Percentiles rank a stretch among this genome's conserved stretches.
Conservation (phyloP, 495 filamentous ascomycete species). For the Oidiodendron maius region DNA sequence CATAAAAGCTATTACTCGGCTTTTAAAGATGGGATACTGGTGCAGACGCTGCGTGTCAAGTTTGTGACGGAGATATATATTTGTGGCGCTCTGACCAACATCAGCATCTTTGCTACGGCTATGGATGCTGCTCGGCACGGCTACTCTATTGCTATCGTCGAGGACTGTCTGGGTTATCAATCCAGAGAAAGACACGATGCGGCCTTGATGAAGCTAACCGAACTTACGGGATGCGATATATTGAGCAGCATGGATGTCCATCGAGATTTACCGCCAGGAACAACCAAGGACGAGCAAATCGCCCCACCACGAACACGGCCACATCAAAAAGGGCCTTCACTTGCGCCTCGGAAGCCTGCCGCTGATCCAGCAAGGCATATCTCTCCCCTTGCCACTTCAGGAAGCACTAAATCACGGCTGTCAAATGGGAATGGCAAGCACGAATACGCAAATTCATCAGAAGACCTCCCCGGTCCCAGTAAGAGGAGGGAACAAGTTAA, state of each 20-base stretch:
- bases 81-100: constrained; percentile 82
- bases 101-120: constrained; percentile 87
- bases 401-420: constrained; percentile 3
- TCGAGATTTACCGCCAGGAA: constrained; percentile 7
- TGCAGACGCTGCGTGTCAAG: constrained; percentile 63
- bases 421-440: constrained; percentile 2
- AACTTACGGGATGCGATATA: constrained; percentile 67
- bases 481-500: constrained; percentile 24
- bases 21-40: constrained; percentile 64
- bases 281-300: constrained; percentile 6
- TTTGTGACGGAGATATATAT: constrained; percentile 90
- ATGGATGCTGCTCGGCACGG: constrained; percentile 86
- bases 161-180: constrained; percentile 87
- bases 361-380: no score
- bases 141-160: constrained; percentile 74
- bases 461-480: constrained; percentile 8
- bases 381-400: no score
- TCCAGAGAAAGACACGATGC: constrained; percentile 64
- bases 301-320: constrained; percentile 1
- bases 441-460: constrained; percentile 5
- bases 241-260: constrained; percentile 54
- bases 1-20: constrained; percentile 87
- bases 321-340: background rate
- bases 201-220: constrained; percentile 68
- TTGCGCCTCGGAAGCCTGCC: no score